These are phyloP conservation scores for Panicum virgatum DNA, from an alignment of 202 grass and related monocot species.

Conservation along the genomic window DNA sequence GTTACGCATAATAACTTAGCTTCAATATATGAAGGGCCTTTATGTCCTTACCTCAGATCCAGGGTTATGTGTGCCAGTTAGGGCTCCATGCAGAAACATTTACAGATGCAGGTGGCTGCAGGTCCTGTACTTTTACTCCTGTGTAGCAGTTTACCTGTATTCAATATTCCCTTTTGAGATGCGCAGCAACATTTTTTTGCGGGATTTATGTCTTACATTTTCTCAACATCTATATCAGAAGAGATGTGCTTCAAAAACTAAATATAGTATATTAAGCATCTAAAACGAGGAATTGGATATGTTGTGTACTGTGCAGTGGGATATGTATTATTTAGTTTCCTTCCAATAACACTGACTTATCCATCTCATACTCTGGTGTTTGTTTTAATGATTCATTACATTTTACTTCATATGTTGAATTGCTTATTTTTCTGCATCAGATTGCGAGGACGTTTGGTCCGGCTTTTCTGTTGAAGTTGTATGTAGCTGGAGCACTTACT, in stretches of 20 bases:
- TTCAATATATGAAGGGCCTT: neutral
- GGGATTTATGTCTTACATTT: neutral
- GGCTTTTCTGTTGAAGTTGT: constrained; percentile 78
- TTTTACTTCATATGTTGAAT: constrained; percentile 20
- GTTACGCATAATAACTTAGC: neutral
- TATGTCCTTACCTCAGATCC: neutral
- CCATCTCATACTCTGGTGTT: constrained; percentile 12
- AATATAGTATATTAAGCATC: constrained; percentile 12
- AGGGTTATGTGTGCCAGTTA: constrained; percentile 9
- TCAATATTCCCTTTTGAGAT: neutral
- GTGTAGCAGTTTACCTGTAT: neutral
- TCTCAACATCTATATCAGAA: constrained; percentile 6
- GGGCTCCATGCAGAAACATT: neutral
- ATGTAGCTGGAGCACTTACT: constrained; percentile 71
- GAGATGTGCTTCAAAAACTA: neutral
- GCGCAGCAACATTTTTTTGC: neutral
- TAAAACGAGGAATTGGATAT: neutral
- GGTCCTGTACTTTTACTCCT: constrained; percentile 2
- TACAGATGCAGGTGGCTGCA: neutral
- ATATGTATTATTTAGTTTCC: neutral
- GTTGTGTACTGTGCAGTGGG: neutral
- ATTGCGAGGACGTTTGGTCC: constrained; percentile 69
- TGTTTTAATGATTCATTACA: constrained; percentile 12
- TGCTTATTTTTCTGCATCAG: constrained; percentile 50
- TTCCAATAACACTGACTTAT: neutral